Evolutionary conservation across 768 basidiomycete species (phyloP), one percentile per base, ranked within the genome.

Genomic region (Lactifluus subvellereus): DNA sequence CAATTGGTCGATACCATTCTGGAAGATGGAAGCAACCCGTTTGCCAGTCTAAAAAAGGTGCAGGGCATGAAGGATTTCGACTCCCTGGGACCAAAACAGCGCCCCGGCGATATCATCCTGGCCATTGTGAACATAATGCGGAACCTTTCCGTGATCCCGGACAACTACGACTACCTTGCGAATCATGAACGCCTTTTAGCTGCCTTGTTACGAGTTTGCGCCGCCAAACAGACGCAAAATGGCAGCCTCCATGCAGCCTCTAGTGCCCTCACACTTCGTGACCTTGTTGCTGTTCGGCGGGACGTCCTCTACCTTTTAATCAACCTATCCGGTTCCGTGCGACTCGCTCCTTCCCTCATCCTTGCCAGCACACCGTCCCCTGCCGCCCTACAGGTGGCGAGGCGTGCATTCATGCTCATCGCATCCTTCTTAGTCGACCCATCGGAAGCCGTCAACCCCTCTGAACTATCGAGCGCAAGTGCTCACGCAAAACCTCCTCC

Each of bases 71-170:
- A 82, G 69, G 80, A 84, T 64, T 72, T 77, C 42, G 72, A 73
- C 33, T 0, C 35, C 10, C 67, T 74, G 37, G 88, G 84, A 38
- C 86, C 84, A 10, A 78, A 78, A 48, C 89, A 86, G 69, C 86
- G 87, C 13, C 81, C 84, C 11, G 86, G 82, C 18, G 86, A 88
- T 65, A 75, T 87, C 57, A 77, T 94, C 53, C 79, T 91, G 33
- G 76, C 84, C 18, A 78, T 89, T 57, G 73, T 86, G 50, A 94
- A 90, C 72, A 84, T 98, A 69, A 77, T 98, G 57, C 89, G 93
- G 51, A 97, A 96, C 75, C 79, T 97, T 67, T 84, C 90, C n/a
- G 77, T 85, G 64, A 77, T 87, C 61, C 75, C 74, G 7, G 88
- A 95, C 66, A 96, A 96, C 69, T 72, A 80, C 64, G 77, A 77